Percentiles rank a stretch among this genome's conserved stretches.
These are phyloP conservation scores for Saccharomycopsis sp. DNA, from an alignment of 805 yeast species.

Conservation along the genomic window DNA sequence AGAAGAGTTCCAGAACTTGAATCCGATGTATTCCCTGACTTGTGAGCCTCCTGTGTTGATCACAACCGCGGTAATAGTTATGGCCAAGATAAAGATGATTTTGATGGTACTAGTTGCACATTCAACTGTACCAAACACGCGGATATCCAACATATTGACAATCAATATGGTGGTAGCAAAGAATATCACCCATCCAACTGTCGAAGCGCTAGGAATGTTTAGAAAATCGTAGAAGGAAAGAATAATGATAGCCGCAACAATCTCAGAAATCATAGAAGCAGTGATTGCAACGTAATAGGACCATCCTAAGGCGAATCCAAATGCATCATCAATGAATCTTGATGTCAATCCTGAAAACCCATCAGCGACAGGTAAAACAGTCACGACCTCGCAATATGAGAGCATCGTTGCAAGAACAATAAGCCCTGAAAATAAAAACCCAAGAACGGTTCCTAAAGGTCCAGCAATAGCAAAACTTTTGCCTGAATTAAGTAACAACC, in stretches of 20 bases:
- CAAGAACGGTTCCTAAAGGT: constrained; percentile 66
- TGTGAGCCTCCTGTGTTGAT: constrained; percentile 50
- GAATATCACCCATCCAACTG: constrained; percentile 64
- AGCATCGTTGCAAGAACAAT: constrained; percentile 63
- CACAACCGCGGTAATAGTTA: constrained; percentile 58
- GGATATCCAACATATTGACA: constrained; percentile 59
- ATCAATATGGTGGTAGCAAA: constrained; percentile 40
- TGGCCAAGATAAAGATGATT: constrained; percentile 43
- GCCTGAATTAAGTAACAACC: constrained; percentile 61
- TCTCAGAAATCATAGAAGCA: constrained; percentile 68
- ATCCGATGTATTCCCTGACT: constrained; percentile 41
- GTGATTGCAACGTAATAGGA: constrained; percentile 67
- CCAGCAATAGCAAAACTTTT: constrained; percentile 73
- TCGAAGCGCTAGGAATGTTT: constrained; percentile 39
- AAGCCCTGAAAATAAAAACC: constrained; percentile 56
- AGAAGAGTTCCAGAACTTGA: constrained; percentile 57
- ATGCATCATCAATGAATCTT: constrained; percentile 68
- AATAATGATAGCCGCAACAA: constrained; percentile 74
- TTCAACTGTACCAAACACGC: constrained; percentile 69
- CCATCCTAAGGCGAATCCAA: constrained; percentile 70
- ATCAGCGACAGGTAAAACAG: constrained; percentile 69
- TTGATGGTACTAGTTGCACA: constrained; percentile 55
- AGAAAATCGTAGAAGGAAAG: constrained; percentile 56
- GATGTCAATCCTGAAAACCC: constrained; percentile 72
- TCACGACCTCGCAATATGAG: constrained; percentile 76